Conservation (phyloP, 495 filamentous ascomycete genomes). For the Tuber calosporum region DNA sequence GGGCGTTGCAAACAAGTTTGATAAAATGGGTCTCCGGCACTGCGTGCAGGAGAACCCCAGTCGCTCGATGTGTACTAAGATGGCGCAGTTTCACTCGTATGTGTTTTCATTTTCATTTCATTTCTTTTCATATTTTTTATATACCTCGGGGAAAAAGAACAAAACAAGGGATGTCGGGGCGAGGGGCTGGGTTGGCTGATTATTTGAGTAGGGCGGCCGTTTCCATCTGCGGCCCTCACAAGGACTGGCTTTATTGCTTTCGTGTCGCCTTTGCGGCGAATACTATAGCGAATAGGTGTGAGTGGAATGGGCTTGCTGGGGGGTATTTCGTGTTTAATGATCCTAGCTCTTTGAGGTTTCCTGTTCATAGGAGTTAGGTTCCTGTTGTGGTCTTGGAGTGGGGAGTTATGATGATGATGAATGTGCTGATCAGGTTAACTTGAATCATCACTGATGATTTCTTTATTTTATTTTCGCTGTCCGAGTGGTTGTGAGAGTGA, state of each 20-base stretch:
- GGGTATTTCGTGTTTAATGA: slow-evolving; percentile 7
- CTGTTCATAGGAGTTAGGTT: not conserved
- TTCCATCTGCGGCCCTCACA: not conserved
- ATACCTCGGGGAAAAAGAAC: not conserved
- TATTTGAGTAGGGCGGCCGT: not conserved
- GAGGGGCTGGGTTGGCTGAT: not conserved
- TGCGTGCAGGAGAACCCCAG: not conserved
- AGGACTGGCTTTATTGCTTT: not conserved
- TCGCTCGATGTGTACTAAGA: not conserved
- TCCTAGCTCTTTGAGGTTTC: not conserved
- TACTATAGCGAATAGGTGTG: slow-evolving; percentile 1
- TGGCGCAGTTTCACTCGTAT: not conserved
- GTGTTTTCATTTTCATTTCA: not conserved
- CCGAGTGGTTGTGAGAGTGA: not conserved
- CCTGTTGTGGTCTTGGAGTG: not conserved
- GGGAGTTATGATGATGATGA: not conserved
- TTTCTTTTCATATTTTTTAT: not conserved
- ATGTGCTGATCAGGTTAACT: not conserved
- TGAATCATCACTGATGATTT: not conserved
- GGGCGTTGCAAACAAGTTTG: not conserved
- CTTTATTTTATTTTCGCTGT: not conserved
- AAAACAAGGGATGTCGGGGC: not conserved
- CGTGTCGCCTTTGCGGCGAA: not conserved
- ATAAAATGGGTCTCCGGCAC: not conserved
- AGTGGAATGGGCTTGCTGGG: slow-evolving; percentile 9